These are phyloP conservation scores for Rheum nobile DNA, from an alignment of 148 eudicot species.

Conservation along the genomic window DNA sequence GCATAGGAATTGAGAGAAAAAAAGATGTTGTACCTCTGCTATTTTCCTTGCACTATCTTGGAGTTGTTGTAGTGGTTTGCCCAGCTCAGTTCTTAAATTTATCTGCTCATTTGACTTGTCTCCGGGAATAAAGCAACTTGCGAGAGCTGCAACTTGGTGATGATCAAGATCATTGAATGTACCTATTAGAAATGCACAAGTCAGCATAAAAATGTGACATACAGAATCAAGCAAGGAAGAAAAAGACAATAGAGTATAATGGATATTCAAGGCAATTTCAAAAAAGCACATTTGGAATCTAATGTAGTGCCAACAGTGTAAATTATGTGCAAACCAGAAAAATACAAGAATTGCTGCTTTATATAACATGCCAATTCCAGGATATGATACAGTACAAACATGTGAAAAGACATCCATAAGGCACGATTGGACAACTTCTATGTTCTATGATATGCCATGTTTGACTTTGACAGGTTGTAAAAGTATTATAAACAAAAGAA, in stretches of 20 bases:
- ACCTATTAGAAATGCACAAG: slow-evolving; percentile 25
- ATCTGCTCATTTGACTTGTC: slow-evolving; percentile 83
- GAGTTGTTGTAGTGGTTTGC: slow-evolving; percentile 86
- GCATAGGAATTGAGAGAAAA: not conserved
- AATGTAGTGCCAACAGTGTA: not conserved
- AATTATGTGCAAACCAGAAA: not conserved
- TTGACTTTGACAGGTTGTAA: not conserved
- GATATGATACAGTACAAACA: not conserved
- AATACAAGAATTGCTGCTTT: not conserved
- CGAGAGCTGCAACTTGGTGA: slow-evolving; percentile 93
- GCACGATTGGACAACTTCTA: not conserved
- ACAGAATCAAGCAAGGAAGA: not conserved
- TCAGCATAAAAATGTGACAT: not conserved
- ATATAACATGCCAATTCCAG: not conserved
- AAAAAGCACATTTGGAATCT: not conserved
- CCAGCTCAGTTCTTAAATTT: slow-evolving; percentile 80
- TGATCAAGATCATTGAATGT: slow-evolving; percentile 96
- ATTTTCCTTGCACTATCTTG: slow-evolving; percentile 95
- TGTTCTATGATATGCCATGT: no score
- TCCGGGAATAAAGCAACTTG: slow-evolving; percentile 90
- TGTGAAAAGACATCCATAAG: not conserved
- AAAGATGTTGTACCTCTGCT: slow-evolving; percentile 54
- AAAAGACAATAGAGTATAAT: not conserved
- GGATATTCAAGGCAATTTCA: not conserved
- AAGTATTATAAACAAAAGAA: not conserved